Evolutionary conservation across 495 filamentous ascomycete genomes (phyloP).

Genomic region (Gamarada debralockiae): DNA sequence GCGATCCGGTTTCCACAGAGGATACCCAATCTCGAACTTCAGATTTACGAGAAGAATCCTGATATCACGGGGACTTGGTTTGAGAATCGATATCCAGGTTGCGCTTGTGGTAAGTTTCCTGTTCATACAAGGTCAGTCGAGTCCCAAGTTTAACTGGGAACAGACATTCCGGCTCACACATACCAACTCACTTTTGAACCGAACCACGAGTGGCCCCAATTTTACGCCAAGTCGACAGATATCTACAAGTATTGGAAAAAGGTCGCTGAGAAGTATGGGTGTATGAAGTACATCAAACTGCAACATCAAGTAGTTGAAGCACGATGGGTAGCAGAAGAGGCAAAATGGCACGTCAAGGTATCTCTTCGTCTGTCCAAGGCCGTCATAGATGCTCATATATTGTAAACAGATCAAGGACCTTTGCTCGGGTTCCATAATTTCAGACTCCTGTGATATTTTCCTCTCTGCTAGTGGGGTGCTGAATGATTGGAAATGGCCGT

Average conservation of each 20-base stretch:
- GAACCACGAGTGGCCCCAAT: conserved; percentile 51
- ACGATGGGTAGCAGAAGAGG: conserved; percentile 40
- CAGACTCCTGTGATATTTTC: conserved; percentile 46
- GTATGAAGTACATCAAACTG: conserved; percentile 43
- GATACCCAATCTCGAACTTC: conserved; percentile 33
- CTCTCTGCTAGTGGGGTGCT: conserved; percentile 52
- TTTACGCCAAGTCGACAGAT: conserved; percentile 49
- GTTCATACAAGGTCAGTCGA: too few relatives aligned
- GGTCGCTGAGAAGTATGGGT: conserved; percentile 44
- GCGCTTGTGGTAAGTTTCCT: conserved; percentile 31
- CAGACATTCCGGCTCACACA: conserved; percentile 55
- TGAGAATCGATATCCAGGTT: conserved; percentile 48
- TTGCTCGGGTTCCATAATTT: conserved; percentile 25
- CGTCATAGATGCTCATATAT: neutral
- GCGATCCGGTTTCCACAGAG: conserved; percentile 60
- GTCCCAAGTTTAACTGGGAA: conserved; percentile 32
- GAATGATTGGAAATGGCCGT: conserved; percentile 33
- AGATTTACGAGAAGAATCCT: conserved; percentile 68
- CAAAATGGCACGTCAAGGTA: conserved; percentile 40
- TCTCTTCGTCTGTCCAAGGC: neutral
- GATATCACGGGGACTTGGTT: conserved; percentile 60
- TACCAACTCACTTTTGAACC: conserved; percentile 50
- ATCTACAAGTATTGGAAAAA: conserved; percentile 53
- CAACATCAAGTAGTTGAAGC: conserved; percentile 42
- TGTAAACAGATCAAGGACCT: conserved; percentile 5